These are phyloP conservation scores for Populus davidiana DNA, from an alignment of 345 rosid genomes.

Conservation along the genomic window DNA sequence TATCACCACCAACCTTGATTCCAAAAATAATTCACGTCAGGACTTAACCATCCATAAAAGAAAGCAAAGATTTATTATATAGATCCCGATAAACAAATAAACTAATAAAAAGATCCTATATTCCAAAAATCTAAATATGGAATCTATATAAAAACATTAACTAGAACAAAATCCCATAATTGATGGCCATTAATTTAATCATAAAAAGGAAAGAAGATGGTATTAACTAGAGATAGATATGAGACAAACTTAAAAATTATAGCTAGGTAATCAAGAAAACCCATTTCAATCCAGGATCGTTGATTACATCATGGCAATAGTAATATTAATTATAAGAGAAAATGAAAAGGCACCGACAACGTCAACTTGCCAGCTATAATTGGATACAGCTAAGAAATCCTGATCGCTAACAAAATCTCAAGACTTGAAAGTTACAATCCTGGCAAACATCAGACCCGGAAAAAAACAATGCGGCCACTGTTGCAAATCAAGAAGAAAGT, in stretches of 20 bases:
- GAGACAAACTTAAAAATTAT: not conserved
- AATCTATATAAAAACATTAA: not conserved
- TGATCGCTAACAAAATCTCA: not conserved
- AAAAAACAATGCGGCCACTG: not conserved
- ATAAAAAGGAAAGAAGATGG: not conserved
- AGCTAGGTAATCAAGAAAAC: not conserved
- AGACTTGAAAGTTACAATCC: not conserved
- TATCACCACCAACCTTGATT: not conserved
- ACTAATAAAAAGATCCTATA: not conserved
- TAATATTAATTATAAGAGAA: not conserved
- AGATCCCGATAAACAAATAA: not conserved
- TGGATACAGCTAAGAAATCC: not conserved
- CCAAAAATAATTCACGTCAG: not conserved
- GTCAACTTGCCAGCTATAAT: not conserved
- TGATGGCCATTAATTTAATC: not conserved
- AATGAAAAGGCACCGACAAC: not conserved
- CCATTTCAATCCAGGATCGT: not conserved
- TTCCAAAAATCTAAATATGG: not conserved
- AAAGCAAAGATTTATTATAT: not conserved
- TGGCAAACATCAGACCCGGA: not conserved
- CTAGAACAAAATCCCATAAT: not conserved
- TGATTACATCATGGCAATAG: not conserved
- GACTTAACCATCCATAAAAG: not conserved
- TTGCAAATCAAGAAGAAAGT: not conserved
- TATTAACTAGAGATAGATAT: not conserved